Evolutionary conservation across 164 flowering plant species (phyloP).

Genomic region (Brasenia schreberi): DNA sequence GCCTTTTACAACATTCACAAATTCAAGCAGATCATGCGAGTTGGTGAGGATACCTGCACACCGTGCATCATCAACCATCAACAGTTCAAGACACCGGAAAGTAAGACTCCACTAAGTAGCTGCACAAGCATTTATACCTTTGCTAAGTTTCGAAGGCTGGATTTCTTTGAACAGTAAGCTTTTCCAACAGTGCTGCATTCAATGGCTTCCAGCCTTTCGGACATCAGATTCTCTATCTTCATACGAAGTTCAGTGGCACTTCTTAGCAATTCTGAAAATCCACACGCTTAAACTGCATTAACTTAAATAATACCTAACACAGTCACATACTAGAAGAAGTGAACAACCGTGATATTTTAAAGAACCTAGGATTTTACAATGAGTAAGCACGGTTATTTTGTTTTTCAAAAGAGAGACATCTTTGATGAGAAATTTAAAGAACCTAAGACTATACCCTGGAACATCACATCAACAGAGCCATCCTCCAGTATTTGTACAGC

Average conservation of each 20-base stretch:
- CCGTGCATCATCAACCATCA: neutral
- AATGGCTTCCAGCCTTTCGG: neutral
- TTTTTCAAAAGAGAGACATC: neutral
- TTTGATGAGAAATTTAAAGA: too few relatives aligned
- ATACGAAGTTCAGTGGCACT: neutral
- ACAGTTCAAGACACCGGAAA: neutral
- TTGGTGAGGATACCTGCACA: neutral
- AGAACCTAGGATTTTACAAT: too few relatives aligned
- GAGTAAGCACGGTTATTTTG: too few relatives aligned
- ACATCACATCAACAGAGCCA: conserved; percentile 26
- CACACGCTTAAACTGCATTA: neutral
- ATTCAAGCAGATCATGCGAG: neutral
- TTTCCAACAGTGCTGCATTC: neutral
- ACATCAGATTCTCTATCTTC: neutral
- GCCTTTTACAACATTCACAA: neutral
- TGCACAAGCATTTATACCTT: neutral
- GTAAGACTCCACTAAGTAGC: neutral
- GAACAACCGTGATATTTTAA: too few relatives aligned
- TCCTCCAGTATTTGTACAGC: conserved; percentile 35
- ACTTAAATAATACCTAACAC: neutral
- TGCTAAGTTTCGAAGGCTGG: neutral
- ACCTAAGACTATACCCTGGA: conserved; percentile 31
- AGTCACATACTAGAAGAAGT: too few relatives aligned
- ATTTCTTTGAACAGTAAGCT: neutral
- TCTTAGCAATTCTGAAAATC: neutral